A percentile compares a stretch with the other conserved stretches of the same genome.
Conservation (phyloP, 108 stramenopile genomes). For the Nitzschia putrida region DNA sequence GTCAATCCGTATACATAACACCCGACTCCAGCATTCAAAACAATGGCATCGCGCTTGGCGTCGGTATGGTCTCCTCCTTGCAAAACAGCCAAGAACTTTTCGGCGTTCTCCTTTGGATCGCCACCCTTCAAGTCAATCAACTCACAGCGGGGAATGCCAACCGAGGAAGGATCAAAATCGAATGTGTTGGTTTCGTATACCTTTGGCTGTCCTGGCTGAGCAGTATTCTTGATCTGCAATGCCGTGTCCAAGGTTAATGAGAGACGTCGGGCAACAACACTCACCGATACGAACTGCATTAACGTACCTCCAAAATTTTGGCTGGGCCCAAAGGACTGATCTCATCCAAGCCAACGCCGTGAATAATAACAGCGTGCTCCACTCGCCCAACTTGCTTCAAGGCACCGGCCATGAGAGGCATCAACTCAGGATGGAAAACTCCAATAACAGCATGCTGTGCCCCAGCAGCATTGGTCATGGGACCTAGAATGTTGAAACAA, state of each 20-base stretch:
- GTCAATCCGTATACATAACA: constrained; percentile 94
- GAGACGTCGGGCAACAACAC: constrained; percentile 17
- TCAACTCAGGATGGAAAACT: constrained; percentile 90
- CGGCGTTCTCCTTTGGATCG: constrained; percentile 90
- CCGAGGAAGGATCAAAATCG: constrained; percentile 81
- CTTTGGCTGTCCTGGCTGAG: constrained; percentile 66
- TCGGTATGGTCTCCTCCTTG: constrained; percentile 84
- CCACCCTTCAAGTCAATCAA: constrained; percentile 94
- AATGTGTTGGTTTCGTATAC: constrained; percentile 72
- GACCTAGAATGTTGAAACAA: constrained; percentile 97
- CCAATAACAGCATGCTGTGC: constrained; percentile 97
- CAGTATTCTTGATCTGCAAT: constrained; percentile 72
- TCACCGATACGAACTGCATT: not conserved
- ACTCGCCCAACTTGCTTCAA: constrained; percentile 90
- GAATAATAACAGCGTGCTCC: constrained; percentile 96
- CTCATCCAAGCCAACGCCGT: constrained; percentile 97
- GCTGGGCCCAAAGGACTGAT: constrained; percentile 95
- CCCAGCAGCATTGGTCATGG: constrained; percentile 97
- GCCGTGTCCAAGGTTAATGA: too few relatives aligned
- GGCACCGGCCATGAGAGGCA: constrained; percentile 88
- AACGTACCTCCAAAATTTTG: constrained; percentile 74
- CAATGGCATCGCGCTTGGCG: constrained; percentile 95
- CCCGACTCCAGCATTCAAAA: constrained; percentile 96
- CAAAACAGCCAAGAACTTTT: constrained; percentile 86
- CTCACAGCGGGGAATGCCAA: constrained; percentile 88